Base-by-base conservation (phyloP, 2,329 filamentous ascomycete species). In the Nannizziopsis arthrosporioides region DNA sequence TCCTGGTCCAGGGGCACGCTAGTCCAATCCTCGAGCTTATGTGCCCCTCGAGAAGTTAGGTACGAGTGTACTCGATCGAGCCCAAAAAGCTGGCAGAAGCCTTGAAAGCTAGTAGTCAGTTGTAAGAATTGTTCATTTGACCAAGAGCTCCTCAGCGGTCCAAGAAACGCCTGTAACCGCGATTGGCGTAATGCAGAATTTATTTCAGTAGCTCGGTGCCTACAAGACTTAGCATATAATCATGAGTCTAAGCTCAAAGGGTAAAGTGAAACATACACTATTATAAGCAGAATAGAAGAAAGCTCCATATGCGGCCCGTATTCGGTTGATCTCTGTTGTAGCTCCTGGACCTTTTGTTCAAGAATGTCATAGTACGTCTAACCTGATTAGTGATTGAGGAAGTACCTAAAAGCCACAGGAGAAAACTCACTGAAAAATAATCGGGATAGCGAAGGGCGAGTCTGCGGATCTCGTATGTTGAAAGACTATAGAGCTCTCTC, bases 371-470 rank as follows among this genome's bases (percentile, higher is more conserved):
- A 96, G 22, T 93, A 89, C 34, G 80, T 80, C 80, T 82, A 42
- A 5, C 3, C n/a, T 40, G 6, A 31, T 68, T 49, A 64, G 56
- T 45, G 37, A 58, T 43, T 59, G 59, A 32, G 22, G 22, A 27
- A 27, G 12, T 3, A 2, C 17, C 30, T 9, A 39, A 4, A 14
- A 11, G 2, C 30, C 41, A 14, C n/a, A 15, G 30, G n/a, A n/a
- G 42, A 38, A 41, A 18, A 51, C 73, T 68, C 68, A 84, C 77
- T 57, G 92, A 74, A 53, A 98, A 80, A 61, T 94, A 84, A 62
- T 96, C 85, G 0, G 92, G 84, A 75, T 95, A 94, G 58, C 88
- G 86, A 53, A 85, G 81, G 5, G 90, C 90, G 36, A 98, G 73
- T 49, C 89, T 79, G 59, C 94, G 88, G 51, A 96, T 73, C 64